Conservation (phyloP, 139 green algal species). For the Coelastrella sp. region DNA sequence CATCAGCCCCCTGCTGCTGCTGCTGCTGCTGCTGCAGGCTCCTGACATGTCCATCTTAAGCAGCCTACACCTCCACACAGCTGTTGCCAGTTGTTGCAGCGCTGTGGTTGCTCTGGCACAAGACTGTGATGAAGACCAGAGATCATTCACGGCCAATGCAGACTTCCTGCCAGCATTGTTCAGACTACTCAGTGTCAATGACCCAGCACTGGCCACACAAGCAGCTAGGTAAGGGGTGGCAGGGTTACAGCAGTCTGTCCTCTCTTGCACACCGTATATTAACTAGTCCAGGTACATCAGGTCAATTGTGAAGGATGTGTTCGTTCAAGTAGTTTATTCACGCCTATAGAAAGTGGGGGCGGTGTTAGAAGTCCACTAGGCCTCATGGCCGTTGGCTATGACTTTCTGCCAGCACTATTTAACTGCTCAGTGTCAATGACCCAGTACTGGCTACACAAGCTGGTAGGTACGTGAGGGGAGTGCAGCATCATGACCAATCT, state of each 20-base stretch:
- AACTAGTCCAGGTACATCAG: too few species aligned
- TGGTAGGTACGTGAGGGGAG: neutral
- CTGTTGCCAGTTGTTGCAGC: conserved; percentile 46
- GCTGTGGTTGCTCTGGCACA: conserved; percentile 47
- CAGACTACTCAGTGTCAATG: conserved; percentile 37
- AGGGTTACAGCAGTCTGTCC: too few species aligned
- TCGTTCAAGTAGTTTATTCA: too few species aligned
- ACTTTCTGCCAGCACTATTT: conserved; percentile 59
- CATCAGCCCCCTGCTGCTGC: neutral
- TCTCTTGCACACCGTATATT: too few species aligned
- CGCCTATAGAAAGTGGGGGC: too few species aligned
- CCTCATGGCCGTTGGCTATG: too few species aligned
- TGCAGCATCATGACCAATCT: too few species aligned
- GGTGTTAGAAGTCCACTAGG: too few species aligned
- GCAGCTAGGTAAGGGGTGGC: conserved; percentile 11
- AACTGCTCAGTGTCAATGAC: conserved; percentile 37
- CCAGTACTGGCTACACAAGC: neutral
- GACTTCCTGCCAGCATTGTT: conserved; percentile 58
- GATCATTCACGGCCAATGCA: conserved; percentile 37
- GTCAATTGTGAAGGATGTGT: too few species aligned
- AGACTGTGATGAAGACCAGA: conserved; percentile 58
- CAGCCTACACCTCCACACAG: conserved; percentile 31
- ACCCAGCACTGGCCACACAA: conserved; percentile 3
- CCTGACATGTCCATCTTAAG: conserved; percentile 15
- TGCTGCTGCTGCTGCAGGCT: neutral